Conservation (phyloP, 148 eudicot genomes). For the Chenopodium suecicum region DNA sequence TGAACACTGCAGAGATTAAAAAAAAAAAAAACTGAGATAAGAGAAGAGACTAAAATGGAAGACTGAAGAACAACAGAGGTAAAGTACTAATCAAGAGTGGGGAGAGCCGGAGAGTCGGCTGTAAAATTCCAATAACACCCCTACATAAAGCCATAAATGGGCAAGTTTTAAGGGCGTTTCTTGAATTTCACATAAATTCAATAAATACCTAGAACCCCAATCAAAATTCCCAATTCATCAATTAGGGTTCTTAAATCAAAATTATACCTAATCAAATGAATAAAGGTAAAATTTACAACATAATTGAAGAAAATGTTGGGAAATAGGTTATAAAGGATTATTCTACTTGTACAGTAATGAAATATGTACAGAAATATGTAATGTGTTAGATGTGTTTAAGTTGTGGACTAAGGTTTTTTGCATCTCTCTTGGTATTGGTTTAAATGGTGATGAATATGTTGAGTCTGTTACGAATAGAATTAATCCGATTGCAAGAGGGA, state of each 20-base stretch:
- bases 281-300: not conserved
- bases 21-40: no score
- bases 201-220: not conserved
- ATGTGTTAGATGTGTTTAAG: not conserved
- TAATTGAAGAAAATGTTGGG: not conserved
- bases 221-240: not conserved
- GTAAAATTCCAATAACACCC: not conserved
- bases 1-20: not conserved
- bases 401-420: not conserved
- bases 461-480: not conserved
- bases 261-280: no score
- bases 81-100: not conserved
- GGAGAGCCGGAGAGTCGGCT: no score
- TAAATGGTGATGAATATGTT: conserved; percentile 1
- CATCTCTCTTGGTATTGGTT: not conserved
- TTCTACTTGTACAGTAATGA: not conserved
- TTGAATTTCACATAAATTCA: not conserved
- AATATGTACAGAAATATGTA: not conserved
- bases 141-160: not conserved
- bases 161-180: not conserved
- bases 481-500: not conserved
- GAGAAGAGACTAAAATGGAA: not conserved
- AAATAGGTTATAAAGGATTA: not conserved
- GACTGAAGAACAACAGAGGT: not conserved
- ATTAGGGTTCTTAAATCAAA: not conserved